Base-by-base conservation (phyloP, 2,329 filamentous ascomycete genomes). In the Beauveria bassiana region DNA sequence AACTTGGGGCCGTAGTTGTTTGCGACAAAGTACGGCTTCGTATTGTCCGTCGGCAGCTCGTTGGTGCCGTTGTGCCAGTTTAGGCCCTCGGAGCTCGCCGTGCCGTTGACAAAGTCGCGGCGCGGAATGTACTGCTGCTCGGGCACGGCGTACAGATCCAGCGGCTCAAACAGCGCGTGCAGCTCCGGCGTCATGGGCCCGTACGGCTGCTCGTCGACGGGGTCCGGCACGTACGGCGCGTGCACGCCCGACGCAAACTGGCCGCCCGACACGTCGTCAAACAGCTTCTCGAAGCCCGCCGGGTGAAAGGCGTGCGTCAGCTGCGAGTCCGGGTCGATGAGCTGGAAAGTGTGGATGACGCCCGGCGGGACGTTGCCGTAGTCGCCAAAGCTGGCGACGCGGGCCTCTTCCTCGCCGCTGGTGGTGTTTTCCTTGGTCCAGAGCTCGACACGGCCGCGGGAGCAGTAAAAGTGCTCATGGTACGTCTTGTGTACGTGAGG, bases 401-500 rank as follows among this genome's bases (percentile, higher is more conserved):
- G 64, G 5, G 66, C 66, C 58, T 68, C 65, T 6, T 68, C 64
- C n/a, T 60, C 61, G 3, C 61, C 58, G 9, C 45, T 58, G 1
- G 62, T 56, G 1, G 64, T 64, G 3, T 6, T 45, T 31, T 68
- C 65, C 53, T 64, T 59, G 5, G 56, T 62, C 66, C 67, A 68
- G n/a, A 68, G 66, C 57, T 67, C 62, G 14, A 62, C 57, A 16
- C 66, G 61, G 12, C 66, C 67, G 3, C 63, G 63, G 26, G 63
- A 61, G 52, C 65, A 66, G 63, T 67, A 68, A 18, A 68, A 65
- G 31, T 68, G 67, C 62, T 68, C 66, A 47, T 68, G 66, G 1
- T 43, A 47, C 3, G 47, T 34, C 4, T 51, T 61, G 28, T 68
- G 66, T 10, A 62, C 63, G 31, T 68, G 67, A 3, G 66, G 66